Percentiles rank a stretch among this genome's conserved stretches.
phyloP scores from a whole-genome alignment of 2,329 filamentous ascomycete species.

The Colletotrichum sublineola region DNA sequence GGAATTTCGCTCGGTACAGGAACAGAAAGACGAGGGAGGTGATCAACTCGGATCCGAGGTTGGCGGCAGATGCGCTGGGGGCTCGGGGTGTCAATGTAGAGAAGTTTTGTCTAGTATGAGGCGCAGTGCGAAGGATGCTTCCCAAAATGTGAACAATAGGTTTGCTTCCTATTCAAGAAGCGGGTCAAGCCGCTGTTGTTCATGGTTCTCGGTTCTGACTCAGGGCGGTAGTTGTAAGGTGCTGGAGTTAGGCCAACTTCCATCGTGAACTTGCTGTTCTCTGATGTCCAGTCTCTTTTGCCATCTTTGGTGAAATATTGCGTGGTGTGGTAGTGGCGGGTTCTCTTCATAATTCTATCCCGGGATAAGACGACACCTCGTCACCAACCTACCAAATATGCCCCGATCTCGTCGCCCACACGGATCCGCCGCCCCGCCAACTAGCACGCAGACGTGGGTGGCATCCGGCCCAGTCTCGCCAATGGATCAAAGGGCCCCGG shows the following conservation, averaged over 20 bases:
- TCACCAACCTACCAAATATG: not conserved
- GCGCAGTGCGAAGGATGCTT: too few relatives aligned
- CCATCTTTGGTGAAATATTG: not conserved
- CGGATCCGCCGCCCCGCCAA: not conserved
- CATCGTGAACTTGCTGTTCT: too few relatives aligned
- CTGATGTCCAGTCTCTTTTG: not conserved
- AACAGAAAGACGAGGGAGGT: not conserved
- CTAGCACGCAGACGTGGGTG: not conserved
- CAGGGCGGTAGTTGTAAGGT: not conserved
- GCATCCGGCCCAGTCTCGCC: too few relatives aligned
- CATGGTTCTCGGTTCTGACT: not conserved
- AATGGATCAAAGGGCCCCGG: not conserved
- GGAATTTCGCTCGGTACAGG: slow-evolving; percentile 4
- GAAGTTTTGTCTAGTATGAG: not conserved
- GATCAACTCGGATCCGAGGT: not conserved
- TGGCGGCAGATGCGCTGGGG: not conserved
- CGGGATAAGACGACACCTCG: not conserved
- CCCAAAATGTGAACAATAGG: not conserved
- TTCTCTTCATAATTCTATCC: not conserved
- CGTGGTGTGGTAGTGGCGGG: not conserved
- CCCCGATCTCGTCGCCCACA: not conserved
- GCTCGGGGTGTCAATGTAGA: not conserved
- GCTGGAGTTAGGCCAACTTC: not conserved
- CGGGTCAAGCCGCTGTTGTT: too few relatives aligned
- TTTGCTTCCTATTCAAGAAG: not conserved